Percentiles rank a stretch among this genome's conserved stretches.
These are phyloP conservation scores for Claviceps quebecensis DNA, from an alignment of 2,329 filamentous ascomycete species.

Conservation along the genomic window DNA sequence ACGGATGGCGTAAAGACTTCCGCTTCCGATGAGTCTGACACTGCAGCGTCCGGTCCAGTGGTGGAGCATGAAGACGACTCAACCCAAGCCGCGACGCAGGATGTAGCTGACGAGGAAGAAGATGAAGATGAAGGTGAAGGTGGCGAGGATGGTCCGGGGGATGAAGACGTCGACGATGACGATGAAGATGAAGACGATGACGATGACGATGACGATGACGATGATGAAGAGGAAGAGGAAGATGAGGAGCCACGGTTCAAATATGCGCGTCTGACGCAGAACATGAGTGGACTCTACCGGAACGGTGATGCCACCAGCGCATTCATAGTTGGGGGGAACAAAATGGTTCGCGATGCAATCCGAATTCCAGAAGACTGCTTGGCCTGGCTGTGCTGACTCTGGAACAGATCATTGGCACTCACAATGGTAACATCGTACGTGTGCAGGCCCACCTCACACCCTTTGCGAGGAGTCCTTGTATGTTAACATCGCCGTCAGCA, in stretches of 20 bases:
- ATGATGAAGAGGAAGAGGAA: constrained; percentile 65
- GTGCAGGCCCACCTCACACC: not conserved
- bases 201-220: constrained; percentile 34
- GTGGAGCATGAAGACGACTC: not conserved
- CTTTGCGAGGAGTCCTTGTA: not conserved
- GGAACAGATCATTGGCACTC: constrained; percentile 72
- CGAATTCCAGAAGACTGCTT: constrained; percentile 7
- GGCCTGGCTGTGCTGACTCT: constrained; percentile 9
- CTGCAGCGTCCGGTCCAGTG: not conserved
- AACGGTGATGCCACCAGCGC: constrained; percentile 91
- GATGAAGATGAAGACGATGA: constrained; percentile 31
- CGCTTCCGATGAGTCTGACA: not conserved
- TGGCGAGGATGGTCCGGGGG: constrained; percentile 30
- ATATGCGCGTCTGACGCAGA: constrained; percentile 74
- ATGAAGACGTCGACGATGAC: constrained; percentile 14
- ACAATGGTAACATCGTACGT: constrained; percentile 89
- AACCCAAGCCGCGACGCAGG: not conserved
- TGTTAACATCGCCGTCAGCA: constrained; percentile 39
- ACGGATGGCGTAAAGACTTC: not conserved
- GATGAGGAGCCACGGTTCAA: constrained; percentile 93
- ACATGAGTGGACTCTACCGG: constrained; percentile 68
- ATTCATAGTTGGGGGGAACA: constrained; percentile 84
- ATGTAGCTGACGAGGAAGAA: constrained; percentile 13
- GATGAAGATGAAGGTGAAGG: constrained; percentile 29
- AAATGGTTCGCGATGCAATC: constrained; percentile 55